These are phyloP conservation scores for Fusarium aywerte DNA, from an alignment of 2,329 filamentous ascomycete genomes.

Conservation along the genomic window DNA sequence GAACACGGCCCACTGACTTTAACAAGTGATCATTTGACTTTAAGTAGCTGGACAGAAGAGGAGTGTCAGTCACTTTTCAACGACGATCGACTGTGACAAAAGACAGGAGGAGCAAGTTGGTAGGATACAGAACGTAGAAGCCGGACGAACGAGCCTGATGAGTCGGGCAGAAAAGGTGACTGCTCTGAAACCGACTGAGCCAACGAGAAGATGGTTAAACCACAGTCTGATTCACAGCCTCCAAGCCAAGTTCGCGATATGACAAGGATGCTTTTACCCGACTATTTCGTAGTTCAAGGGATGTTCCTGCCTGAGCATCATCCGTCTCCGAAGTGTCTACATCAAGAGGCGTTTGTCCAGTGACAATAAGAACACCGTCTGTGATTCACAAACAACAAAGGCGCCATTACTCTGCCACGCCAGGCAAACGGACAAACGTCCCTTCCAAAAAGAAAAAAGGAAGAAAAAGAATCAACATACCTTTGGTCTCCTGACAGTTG, in stretches of 20 bases:
- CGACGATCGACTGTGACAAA: not conserved
- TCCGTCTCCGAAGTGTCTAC: not conserved
- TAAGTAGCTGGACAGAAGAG: constrained; percentile 16
- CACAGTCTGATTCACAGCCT: constrained; percentile 21
- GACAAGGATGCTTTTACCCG: constrained; percentile 21
- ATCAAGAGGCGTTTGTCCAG: constrained; percentile 3
- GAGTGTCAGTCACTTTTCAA: constrained; percentile 11
- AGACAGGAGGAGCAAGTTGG: not conserved
- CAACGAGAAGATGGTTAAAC: not conserved
- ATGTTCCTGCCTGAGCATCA: constrained; percentile 3
- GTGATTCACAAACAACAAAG: constrained; percentile 18
- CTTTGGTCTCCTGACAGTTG: constrained; percentile 43
- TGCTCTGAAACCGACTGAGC: not conserved
- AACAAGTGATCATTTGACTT: constrained; percentile 25
- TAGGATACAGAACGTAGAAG: constrained; percentile 8
- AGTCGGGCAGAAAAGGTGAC: not conserved
- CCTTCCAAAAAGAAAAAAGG: not conserved
- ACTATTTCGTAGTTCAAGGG: not conserved
- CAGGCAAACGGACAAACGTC: not conserved
- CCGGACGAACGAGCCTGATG: not conserved
- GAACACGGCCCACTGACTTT: constrained; percentile 48
- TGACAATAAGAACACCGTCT: constrained; percentile 2
- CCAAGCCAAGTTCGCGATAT: constrained; percentile 1
- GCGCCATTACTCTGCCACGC: not conserved
- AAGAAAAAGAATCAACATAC: constrained; percentile 21